These are phyloP conservation scores for Moniliophthora roreri DNA, from an alignment of 1,284 basidiomycete species.

Conservation along the genomic window DNA sequence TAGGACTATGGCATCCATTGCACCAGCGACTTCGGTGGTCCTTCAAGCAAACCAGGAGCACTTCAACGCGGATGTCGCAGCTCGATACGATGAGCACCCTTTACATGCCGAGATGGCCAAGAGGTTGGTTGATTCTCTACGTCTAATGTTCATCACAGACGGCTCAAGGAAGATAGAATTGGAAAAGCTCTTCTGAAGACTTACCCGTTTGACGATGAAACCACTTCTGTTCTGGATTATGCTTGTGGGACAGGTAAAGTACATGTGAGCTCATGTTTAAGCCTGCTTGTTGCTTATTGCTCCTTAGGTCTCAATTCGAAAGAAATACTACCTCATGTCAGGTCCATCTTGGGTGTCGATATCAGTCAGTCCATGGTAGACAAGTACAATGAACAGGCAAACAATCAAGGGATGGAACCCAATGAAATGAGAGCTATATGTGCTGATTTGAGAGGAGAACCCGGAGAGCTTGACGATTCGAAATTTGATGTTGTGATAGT, in stretches of 20 bases:
- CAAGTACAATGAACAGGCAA: constrained; percentile 54
- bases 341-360: constrained; percentile 66
- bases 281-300: not conserved
- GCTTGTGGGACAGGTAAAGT: constrained; percentile 70
- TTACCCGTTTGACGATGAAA: constrained; percentile 53
- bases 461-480: constrained; percentile 45
- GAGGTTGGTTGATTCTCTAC: constrained; percentile 7
- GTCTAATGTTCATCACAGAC: not conserved
- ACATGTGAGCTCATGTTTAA: not conserved
- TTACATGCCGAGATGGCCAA: constrained; percentile 13
- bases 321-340: constrained; percentile 51
- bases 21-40: not conserved
- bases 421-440: constrained; percentile 65
- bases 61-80: constrained; percentile 6
- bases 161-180: constrained; percentile 25
- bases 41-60: constrained; percentile 10
- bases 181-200: constrained; percentile 40
- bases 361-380: constrained; percentile 69
- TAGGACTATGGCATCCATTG: too few relatives aligned
- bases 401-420: constrained; percentile 53
- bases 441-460: constrained; percentile 42
- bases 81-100: constrained; percentile 16
- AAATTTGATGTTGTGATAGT: constrained; percentile 67
- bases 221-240: constrained; percentile 64
- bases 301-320: constrained; percentile 55